Conservation (phyloP, 768 basidiomycete genomes). For the Amylocystis lapponica region DNA sequence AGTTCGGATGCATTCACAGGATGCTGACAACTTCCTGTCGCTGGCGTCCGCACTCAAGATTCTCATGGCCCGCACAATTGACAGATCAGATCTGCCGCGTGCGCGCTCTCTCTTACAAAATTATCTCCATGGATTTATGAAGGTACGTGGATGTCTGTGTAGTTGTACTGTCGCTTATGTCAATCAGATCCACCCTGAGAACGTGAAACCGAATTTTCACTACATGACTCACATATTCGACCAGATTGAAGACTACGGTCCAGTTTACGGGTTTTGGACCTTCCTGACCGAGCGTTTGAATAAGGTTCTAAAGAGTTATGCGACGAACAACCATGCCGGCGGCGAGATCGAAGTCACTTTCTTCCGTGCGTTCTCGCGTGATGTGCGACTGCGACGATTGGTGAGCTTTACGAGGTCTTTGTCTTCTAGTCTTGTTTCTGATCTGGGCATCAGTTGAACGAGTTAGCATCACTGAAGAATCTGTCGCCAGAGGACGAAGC, state of each 20-base stretch:
- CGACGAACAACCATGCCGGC: slow-evolving; percentile 20
- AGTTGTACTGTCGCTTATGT: not conserved
- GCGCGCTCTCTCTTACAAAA: slow-evolving; percentile 8
- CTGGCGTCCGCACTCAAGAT: slow-evolving; percentile 16
- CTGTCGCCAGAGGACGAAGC: not conserved
- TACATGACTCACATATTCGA: slow-evolving; percentile 16
- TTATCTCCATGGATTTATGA: slow-evolving; percentile 11
- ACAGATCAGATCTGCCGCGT: not conserved
- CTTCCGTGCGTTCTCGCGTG: slow-evolving; percentile 18
- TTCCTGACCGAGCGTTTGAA: slow-evolving; percentile 28
- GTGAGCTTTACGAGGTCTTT: too few species aligned
- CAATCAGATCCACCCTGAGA: slow-evolving; percentile 12
- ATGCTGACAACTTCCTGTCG: slow-evolving; percentile 11
- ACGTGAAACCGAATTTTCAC: slow-evolving; percentile 21
- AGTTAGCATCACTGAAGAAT: not conserved
- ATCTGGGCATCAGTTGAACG: not conserved
- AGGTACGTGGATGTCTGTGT: slow-evolving; percentile 5
- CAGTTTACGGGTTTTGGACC: slow-evolving; percentile 27
- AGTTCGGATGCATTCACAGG: slow-evolving; percentile 5
- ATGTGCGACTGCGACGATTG: too few species aligned
- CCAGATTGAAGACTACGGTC: slow-evolving; percentile 22
- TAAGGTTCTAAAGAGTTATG: too few species aligned
- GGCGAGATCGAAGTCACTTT: slow-evolving; percentile 26
- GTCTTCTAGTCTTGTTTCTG: too few species aligned
- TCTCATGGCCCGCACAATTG: slow-evolving; percentile 12